These are phyloP conservation scores for Artemisia annua DNA, from an alignment of 129 eudicot genomes.

Conservation along the genomic window DNA sequence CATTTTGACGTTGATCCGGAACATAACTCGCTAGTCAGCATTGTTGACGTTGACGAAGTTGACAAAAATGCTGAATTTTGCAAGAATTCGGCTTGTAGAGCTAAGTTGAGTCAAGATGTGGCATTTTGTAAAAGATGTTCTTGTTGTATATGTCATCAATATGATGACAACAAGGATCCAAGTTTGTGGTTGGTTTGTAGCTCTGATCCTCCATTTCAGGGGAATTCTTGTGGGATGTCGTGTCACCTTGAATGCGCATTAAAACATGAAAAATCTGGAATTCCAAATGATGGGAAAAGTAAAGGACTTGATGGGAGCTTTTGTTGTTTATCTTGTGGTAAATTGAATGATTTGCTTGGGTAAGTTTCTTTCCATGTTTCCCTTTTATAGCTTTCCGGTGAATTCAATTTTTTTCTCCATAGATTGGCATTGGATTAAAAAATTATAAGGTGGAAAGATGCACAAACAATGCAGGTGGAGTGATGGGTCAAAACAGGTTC, in stretches of 20 bases:
- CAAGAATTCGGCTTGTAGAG: too few species aligned
- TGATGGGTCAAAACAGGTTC: not conserved
- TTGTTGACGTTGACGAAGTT: too few species aligned
- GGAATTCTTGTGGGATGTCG: not conserved
- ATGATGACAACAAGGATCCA: too few species aligned
- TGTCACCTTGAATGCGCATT: too few species aligned
- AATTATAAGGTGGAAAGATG: not conserved
- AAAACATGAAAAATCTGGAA: too few species aligned
- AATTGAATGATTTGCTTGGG: conserved; percentile 80
- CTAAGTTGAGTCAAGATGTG: too few species aligned
- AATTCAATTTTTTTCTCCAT: not conserved
- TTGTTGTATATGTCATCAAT: too few species aligned
- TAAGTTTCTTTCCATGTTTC: conserved; percentile 35
- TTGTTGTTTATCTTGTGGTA: conserved; percentile 76
- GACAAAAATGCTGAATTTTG: too few species aligned
- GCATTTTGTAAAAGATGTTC: too few species aligned
- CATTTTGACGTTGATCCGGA: conserved; percentile 29
- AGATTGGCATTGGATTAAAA: not conserved
- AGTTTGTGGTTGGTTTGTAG: too few species aligned
- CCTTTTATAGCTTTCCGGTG: not conserved
- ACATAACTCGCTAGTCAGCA: not conserved
- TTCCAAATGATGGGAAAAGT: not conserved
- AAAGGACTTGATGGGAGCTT: conserved; percentile 66
- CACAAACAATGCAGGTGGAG: not conserved
- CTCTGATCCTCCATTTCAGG: conserved; percentile 74